Evolutionary conservation across 2,329 filamentous ascomycete genomes (phyloP).

Genomic region (Penicillium oxalicum): DNA sequence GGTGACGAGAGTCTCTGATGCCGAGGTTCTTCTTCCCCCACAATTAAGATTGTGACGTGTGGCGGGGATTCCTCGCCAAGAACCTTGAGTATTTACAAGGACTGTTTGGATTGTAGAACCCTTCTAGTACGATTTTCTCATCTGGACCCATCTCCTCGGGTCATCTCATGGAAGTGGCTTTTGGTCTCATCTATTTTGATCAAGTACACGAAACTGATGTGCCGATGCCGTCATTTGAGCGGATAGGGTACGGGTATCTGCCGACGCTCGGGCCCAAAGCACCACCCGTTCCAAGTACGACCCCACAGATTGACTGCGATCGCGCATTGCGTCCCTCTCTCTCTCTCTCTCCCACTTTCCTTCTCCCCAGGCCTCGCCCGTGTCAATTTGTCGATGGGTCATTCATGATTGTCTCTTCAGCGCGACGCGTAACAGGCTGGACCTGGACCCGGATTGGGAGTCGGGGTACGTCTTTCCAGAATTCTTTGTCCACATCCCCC

Average conservation of each 20-base stretch:
- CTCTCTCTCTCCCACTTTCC: neutral
- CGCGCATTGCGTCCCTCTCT: neutral
- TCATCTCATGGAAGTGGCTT: too few relatives aligned
- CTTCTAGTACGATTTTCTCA: too few relatives aligned
- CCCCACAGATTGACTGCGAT: neutral
- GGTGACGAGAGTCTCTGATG: neutral
- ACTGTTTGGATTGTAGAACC: too few relatives aligned
- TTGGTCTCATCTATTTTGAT: neutral
- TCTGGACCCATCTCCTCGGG: too few relatives aligned
- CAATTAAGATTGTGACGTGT: too few relatives aligned
- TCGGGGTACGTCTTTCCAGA: conserved; percentile 29
- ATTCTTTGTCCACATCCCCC: conserved; percentile 14
- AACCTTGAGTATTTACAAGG: neutral
- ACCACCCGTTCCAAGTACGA: conserved; percentile 10
- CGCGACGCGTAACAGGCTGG: conserved; percentile 36
- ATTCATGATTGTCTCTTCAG: conserved; percentile 37
- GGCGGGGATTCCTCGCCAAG: neutral
- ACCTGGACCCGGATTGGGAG: conserved; percentile 35
- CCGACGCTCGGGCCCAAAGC: conserved; percentile 20
- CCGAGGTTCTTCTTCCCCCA: too few relatives aligned
- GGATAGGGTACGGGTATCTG: conserved; percentile 10
- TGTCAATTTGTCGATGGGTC: conserved; percentile 20
- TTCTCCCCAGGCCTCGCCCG: conserved; percentile 9
- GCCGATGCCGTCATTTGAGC: conserved; percentile 12
- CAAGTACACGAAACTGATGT: conserved; percentile 9